Conservation (phyloP, 495 filamentous ascomycete species). For the Penicillium roqueforti region DNA sequence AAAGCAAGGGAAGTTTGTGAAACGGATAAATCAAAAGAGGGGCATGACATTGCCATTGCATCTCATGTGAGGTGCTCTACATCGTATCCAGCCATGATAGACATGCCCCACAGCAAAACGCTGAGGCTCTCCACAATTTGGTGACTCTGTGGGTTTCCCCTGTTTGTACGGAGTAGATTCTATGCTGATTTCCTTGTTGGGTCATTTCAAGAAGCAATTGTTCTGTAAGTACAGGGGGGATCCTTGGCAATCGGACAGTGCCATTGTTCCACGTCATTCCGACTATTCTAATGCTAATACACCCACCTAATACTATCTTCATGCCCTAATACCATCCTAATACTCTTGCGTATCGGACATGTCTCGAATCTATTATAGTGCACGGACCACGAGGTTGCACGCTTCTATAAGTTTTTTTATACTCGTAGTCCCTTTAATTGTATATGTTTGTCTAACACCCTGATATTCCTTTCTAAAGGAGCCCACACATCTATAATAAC, state of each 20-base stretch:
- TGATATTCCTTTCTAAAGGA: background rate
- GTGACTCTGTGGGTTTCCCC: background rate
- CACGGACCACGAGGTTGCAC: background rate
- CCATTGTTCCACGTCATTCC: no score
- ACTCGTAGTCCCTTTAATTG: background rate
- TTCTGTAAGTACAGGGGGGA: no score
- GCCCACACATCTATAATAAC: background rate
- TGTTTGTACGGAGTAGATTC: background rate
- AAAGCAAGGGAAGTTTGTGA: background rate
- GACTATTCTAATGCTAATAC: no score
- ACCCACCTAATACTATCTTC: no score
- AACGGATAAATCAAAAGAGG: conserved; percentile 15
- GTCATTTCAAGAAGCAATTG: background rate
- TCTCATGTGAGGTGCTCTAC: conserved; percentile 1
- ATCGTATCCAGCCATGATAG: background rate
- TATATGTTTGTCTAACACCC: background rate
- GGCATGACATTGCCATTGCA: conserved; percentile 15
- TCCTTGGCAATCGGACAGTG: no score
- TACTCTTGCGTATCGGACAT: no score
- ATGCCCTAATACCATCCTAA: no score
- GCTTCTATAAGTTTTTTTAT: background rate
- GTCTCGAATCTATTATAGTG: background rate
- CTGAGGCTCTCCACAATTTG: conserved; percentile 3
- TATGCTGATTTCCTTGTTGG: background rate
- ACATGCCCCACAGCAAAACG: conserved; percentile 2